Evolutionary conservation across 208 protist genomes (phyloP), one percentile per base, ranked within the genome.

Genomic region (Spongospora subterranea): DNA sequence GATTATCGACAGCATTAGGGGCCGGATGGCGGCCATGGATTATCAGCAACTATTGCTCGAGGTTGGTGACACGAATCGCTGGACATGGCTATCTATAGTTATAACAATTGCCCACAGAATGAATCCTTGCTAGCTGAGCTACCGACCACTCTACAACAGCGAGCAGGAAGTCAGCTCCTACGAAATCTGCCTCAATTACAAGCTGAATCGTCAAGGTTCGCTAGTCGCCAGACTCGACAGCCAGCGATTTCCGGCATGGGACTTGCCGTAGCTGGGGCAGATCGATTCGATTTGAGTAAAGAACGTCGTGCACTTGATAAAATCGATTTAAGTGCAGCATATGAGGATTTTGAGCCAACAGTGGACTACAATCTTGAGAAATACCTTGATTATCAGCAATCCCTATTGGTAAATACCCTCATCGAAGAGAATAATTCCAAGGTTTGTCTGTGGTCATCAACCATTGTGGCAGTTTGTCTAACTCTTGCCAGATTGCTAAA

Each of bases 281-380:
- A 82, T 43, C 71, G 71, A 43, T 82, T 82, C 71, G 71, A 82
- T 43, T n/a, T 82, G n/a, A 82, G 71, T n/a, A 82, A 82, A n/a
- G 71, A 82, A n/a, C n/a, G 40, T 13, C 71, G 71, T n/a, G 71
- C 71, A n/a, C 71, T 82, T 6, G 71, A 82, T 43, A 82, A 82
- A 43, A 82, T 82, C 71, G 71, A 82, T 35, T n/a, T 82, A n/a
- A 82, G 71, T n/a, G 6, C 35, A 17, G 71, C 71, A 6, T 82
- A 82, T n/a, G 71, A 82, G n/a, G 71, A 82, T 43, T 82, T 82
- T 35, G 71, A 82, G 71, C 71, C 71, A n/a, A 35, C 71, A 6
- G 71, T n/a, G 6, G 71, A 82, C 35, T 20, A 82, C 13, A 82
- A 82, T 43, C 71, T 82, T 13, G 71, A 82, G 17, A 6, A n/a